Evolutionary conservation across 352 stramenopile genomes (phyloP).

Genomic region (Phytophthora rubi): DNA sequence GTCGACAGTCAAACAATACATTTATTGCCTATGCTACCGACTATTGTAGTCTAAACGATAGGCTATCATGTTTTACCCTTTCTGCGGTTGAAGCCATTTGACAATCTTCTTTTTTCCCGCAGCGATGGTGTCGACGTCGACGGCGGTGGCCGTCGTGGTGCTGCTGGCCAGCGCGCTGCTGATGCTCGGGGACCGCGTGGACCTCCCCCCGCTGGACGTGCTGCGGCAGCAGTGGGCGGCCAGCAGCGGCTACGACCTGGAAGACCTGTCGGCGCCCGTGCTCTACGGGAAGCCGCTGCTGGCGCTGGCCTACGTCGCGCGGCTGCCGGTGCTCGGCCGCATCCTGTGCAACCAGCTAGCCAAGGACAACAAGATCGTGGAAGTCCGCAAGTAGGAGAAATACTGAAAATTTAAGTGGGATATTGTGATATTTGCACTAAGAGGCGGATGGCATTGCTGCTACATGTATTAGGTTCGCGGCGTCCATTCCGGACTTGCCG

Average conservation of each 20-base stretch:
- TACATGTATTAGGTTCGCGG: slow-evolving; percentile 45
- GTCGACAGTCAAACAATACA: slow-evolving; percentile 2
- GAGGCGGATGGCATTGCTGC: background rate
- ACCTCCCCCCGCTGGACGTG: slow-evolving; percentile 40
- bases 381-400: slow-evolving; percentile 51
- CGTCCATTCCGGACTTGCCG: slow-evolving; percentile 70
- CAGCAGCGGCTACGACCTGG: slow-evolving; percentile 58
- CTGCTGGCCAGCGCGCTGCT: slow-evolving; percentile 54
- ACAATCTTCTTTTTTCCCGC: background rate
- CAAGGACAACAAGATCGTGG: slow-evolving; percentile 69
- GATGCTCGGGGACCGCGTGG: slow-evolving; percentile 56
- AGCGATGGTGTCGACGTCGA: slow-evolving; percentile 45
- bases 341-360: slow-evolving; percentile 55
- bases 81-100: slow-evolving; percentile 2
- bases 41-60: background rate
- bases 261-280: slow-evolving; percentile 50
- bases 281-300: slow-evolving; percentile 59
- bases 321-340: slow-evolving; percentile 53
- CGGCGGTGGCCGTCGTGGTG: slow-evolving; percentile 46
- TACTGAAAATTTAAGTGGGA: slow-evolving; percentile 26
- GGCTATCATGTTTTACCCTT: too few relatives aligned
- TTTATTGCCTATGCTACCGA: background rate
- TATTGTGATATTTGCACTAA: background rate
- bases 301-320: slow-evolving; percentile 51
- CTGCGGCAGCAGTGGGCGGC: slow-evolving; percentile 45